Base-by-base conservation (phyloP, 148 eudicot species). In the Spergularia marina region DNA sequence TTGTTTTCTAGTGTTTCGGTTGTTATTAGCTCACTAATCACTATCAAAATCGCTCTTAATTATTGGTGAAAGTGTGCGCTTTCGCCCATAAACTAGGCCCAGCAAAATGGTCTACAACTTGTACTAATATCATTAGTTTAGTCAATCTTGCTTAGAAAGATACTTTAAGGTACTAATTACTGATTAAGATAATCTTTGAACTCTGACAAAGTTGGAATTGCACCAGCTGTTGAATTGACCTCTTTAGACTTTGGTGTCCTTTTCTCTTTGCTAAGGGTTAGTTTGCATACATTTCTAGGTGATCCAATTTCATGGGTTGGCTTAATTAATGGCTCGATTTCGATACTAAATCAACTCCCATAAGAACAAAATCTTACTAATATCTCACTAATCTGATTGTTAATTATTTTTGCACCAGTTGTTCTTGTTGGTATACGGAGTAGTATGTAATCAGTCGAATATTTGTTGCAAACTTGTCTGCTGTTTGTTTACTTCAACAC, bases 171-270 rank as follows among this genome's bases (percentile, higher is more conserved):
- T 21, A 71, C 47, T 49, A 59, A 59, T 36, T 36, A 40, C 18
- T 16, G 0, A 58, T 52, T 69, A 20, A 53, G 10, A 6, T 54
- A 65, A 20, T 75, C 64, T 64, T 30, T 69, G 2, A 51, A 70
- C 58, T 15, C 44, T 75, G 20, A 44, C 75, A 44, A 74, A 74
- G 58, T 39, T 53, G 53, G 63, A 62, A 39, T 66, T 72, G 34
- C 51, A 30, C 36, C 59, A 78, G 85, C 85, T 75, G 82, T 70
- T 53, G 7, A 52, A 69, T 49, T 70, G 57, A 70, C 21, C 18
- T 57, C 34, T 74, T 81, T 74, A 68, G 65, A 49, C 40, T 74
- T 16, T 71, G 25, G 30, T 54, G 40, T 68, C 60, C 62, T 39
- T 68, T 47, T 70, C 23, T 47, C 30, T 30, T 79, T 18, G 23